Percentiles rank a stretch among this genome's conserved stretches.
Conservation (phyloP, 345 rosid genomes). For the Excoecaria cochinchinensis region DNA sequence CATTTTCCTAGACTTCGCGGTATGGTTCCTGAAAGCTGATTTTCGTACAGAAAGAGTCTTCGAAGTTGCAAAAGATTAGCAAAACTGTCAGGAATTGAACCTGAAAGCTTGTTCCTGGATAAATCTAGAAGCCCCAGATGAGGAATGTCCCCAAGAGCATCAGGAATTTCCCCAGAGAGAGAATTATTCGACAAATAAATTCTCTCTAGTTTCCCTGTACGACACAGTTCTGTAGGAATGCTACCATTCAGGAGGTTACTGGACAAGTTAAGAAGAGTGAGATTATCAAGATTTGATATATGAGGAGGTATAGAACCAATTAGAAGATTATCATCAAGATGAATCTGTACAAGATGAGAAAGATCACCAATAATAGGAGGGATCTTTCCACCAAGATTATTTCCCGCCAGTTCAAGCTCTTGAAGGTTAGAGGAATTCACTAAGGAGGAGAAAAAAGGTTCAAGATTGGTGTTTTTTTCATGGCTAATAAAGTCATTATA, state of each 20-base stretch:
- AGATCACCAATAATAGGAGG: conserved; percentile 65
- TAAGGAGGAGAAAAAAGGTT: conserved; percentile 69
- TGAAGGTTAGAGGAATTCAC: conserved; percentile 53
- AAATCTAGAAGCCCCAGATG: conserved; percentile 81
- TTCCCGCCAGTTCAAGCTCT: conserved; percentile 82
- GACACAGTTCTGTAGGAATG: conserved; percentile 64
- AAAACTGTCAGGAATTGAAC: conserved; percentile 74
- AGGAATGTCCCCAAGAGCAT: conserved; percentile 62
- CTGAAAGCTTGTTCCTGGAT: conserved; percentile 78
- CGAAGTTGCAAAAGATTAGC: conserved; percentile 74
- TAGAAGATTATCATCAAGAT: conserved; percentile 71
- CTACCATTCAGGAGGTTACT: conserved; percentile 73
- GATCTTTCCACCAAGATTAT: conserved; percentile 62
- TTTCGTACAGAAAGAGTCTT: conserved; percentile 54
- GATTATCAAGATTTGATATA: conserved; percentile 66
- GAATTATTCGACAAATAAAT: conserved; percentile 71
- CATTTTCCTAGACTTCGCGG: conserved; percentile 72
- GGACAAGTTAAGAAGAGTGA: conserved; percentile 78
- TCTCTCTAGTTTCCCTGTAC: conserved; percentile 67
- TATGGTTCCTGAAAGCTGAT: conserved; percentile 68
- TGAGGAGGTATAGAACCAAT: conserved; percentile 72
- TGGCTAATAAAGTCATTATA: conserved; percentile 70
- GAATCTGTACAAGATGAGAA: conserved; percentile 64
- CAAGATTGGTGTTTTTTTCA: conserved; percentile 68
- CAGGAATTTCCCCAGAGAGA: conserved; percentile 71